phyloP scores from a whole-genome alignment of 495 filamentous ascomycete genomes.

The Penicillium psychrofluorescens region DNA sequence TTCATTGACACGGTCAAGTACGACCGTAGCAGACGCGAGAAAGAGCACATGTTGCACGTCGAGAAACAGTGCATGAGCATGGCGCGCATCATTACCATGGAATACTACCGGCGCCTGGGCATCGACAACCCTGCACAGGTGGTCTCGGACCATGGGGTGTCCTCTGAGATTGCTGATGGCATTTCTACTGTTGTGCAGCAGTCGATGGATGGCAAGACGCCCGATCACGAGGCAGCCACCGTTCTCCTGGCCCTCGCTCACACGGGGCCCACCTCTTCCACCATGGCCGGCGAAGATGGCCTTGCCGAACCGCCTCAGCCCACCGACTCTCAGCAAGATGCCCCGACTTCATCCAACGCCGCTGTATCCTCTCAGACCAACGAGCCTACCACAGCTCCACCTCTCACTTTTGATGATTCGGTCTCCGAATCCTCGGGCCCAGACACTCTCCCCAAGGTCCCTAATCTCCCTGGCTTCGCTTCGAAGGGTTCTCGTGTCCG shows the following conservation, averaged over 20 bases:
- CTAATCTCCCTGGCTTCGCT: not conserved
- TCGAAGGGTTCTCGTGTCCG: not conserved
- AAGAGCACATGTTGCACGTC: not conserved
- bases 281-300: too few species aligned
- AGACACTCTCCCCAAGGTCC: not conserved
- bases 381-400: not conserved
- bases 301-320: too few species aligned
- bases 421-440: not conserved
- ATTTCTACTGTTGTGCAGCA: too few species aligned
- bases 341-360: not conserved
- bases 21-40: not conserved
- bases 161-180: too few species aligned
- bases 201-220: too few species aligned
- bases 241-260: too few species aligned
- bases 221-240: too few species aligned
- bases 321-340: too few species aligned
- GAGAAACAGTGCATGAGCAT: conserved; percentile 4
- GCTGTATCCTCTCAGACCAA: not conserved
- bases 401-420: not conserved
- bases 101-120: conserved; percentile 1
- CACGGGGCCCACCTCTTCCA: too few species aligned
- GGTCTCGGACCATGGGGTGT: too few species aligned
- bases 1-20: conserved; percentile 14
- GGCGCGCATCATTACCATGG: conserved; percentile 1
- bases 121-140: not conserved